Base-by-base conservation (phyloP, 441 rosid genomes). In the Flueggea neowawraea region DNA sequence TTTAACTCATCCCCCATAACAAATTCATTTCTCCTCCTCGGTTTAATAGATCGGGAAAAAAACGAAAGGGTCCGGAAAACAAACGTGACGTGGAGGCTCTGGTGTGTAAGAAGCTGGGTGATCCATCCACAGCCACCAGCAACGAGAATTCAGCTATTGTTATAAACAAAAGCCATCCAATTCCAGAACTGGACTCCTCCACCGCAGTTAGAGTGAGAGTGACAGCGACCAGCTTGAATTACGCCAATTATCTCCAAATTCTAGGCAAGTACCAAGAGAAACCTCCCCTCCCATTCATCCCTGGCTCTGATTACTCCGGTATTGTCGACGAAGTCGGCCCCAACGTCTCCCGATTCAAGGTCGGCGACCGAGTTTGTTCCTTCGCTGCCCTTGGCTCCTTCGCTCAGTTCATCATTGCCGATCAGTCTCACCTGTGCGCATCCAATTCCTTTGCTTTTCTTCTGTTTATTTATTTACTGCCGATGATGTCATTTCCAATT, bases 231-330 rank as follows among this genome's bases (percentile, higher is more conserved):
- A 94, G 99, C 95, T 78, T 90, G 80, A 90, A 86, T 74, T 88
- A 66, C 71, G 91, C 89, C 31, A 86, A 88, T 73, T 95, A 91
- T 81, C 85, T 95, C 59, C 96, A 95, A 78, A 82, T 89, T n/a
- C 68, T 82, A 52, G 98, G 99, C 31, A 88, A 89, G 56, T 89
- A 89, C 75, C 98, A 91, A 64, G 96, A 91, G 76, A 91, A 88
- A 72, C 84, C 81, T 50, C 76, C 86, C 1, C 74, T 95, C 9
- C 97, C 99, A 49, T 95, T 91, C 80, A 74, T 91, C 44, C 97
- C 97, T 1, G 97, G 99, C 49, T 95, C 97, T 57, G 99, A 91
- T 76, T 91, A 85, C 72, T 81, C 97, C 12, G 99, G 99, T 6
- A 59, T 76, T 39, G 90, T 91, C 48, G 84, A 83, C 33, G 82